phyloP scores from a whole-genome alignment of 2,329 filamentous ascomycete species.

The Epichloe sylvatica region DNA sequence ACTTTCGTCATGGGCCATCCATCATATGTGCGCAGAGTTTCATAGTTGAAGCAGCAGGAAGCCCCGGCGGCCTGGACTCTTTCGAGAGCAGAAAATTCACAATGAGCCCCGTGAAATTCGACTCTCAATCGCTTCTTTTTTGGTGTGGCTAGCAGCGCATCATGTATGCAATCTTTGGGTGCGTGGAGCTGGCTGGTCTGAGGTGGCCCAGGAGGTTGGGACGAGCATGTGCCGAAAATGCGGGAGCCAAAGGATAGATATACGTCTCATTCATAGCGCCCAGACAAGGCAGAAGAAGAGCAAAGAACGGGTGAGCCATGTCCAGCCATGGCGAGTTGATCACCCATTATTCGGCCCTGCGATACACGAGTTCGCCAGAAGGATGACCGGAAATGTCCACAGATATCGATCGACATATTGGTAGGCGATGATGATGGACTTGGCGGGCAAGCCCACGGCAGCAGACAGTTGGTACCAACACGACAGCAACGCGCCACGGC shows the following conservation, averaged over 20 bases:
- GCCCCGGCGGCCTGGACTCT: background rate
- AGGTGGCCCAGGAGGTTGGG: background rate
- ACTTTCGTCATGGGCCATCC: background rate
- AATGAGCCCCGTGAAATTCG: background rate
- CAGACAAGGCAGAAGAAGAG: background rate
- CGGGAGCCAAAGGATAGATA: background rate
- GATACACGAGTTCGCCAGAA: background rate
- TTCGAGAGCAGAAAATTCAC: background rate
- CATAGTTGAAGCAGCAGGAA: background rate
- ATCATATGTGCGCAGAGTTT: background rate
- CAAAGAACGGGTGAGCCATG: background rate
- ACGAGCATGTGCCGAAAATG: background rate
- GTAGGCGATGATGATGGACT: background rate
- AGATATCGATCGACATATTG: background rate
- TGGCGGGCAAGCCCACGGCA: background rate
- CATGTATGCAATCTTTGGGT: background rate
- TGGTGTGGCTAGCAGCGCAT: background rate
- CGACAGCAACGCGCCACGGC: conserved; percentile 23
- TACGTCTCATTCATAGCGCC: background rate
- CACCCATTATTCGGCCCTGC: background rate
- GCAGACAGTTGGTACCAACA: conserved; percentile 10
- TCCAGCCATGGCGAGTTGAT: background rate
- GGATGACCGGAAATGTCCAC: background rate
- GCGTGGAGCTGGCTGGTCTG: background rate
- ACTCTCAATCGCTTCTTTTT: background rate